phyloP scores from a whole-genome alignment of 176 grass and related monocot genomes.

The Dendrocalamus sinicus region DNA sequence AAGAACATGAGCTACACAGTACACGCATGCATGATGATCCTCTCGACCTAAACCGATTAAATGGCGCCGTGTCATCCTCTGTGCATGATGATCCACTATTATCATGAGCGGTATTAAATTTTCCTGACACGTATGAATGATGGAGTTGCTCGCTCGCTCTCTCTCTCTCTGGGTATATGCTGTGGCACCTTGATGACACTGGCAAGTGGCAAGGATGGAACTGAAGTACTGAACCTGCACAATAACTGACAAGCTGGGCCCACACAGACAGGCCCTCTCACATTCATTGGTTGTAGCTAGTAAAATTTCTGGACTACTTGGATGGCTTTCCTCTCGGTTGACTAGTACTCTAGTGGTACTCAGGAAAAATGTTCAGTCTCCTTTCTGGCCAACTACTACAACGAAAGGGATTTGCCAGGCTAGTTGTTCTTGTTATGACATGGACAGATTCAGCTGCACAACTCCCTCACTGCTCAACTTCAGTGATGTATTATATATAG shows the following conservation, averaged over 20 bases:
- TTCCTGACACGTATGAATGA: conserved; percentile 27
- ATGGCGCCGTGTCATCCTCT: not conserved
- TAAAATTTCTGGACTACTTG: not conserved
- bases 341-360: not conserved
- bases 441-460: not conserved
- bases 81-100: not conserved
- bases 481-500: not conserved
- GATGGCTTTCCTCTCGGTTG: too few species aligned
- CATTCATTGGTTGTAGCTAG: not conserved
- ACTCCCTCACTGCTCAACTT: not conserved
- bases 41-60: not conserved
- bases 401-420: conserved; percentile 18
- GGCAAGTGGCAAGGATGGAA: not conserved
- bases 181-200: not conserved
- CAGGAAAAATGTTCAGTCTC: not conserved
- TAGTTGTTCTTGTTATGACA: conserved; percentile 12
- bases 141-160: not conserved
- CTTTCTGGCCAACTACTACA: conserved; percentile 49
- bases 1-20: not conserved
- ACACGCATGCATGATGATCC: not conserved
- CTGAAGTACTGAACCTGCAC: not conserved
- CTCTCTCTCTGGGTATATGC: conserved; percentile 25
- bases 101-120: conserved; percentile 16
- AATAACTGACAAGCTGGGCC: not conserved
- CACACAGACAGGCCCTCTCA: not conserved